phyloP scores from a whole-genome alignment of 2,329 filamentous ascomycete genomes.

The Monilinia laxa region DNA sequence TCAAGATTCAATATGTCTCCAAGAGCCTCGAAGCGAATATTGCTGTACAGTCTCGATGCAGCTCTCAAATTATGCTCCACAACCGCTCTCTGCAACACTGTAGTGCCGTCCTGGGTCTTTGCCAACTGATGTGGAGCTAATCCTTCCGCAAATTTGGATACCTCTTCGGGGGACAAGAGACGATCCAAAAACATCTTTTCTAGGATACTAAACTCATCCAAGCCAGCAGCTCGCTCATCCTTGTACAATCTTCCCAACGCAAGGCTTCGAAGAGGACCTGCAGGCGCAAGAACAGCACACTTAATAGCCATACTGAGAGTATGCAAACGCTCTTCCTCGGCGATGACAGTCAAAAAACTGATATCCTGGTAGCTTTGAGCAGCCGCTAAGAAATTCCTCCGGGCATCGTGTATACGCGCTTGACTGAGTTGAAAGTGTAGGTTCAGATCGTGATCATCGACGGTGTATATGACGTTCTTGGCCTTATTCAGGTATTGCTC shows the following conservation, averaged over 20 bases:
- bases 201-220: conserved; percentile 81
- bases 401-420: conserved; percentile 88
- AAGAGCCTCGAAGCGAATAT: conserved; percentile 74
- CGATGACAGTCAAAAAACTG: conserved; percentile 73
- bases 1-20: conserved; percentile 76
- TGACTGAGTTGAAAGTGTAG: conserved; percentile 89
- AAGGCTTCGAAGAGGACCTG: conserved; percentile 79
- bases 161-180: conserved; percentile 76
- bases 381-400: conserved; percentile 85
- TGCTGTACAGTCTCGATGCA: conserved; percentile 75
- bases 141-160: conserved; percentile 77
- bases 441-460: conserved; percentile 70
- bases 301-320: conserved; percentile 85
- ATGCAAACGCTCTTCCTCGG: conserved; percentile 80
- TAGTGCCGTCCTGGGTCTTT: conserved; percentile 83
- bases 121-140: conserved; percentile 88
- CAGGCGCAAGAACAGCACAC: conserved; percentile 88
- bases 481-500: conserved; percentile 90
- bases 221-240: conserved; percentile 75
- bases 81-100: conserved; percentile 88
- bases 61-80: conserved; percentile 94
- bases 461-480: conserved; percentile 84
- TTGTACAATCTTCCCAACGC: conserved; percentile 85
- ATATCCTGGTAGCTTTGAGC: conserved; percentile 86
- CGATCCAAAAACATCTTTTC: conserved; percentile 98